Evolutionary conservation across 257 asterid species (phyloP), one percentile per base, ranked within the genome.

Genomic region (Henckelia pumila): DNA sequence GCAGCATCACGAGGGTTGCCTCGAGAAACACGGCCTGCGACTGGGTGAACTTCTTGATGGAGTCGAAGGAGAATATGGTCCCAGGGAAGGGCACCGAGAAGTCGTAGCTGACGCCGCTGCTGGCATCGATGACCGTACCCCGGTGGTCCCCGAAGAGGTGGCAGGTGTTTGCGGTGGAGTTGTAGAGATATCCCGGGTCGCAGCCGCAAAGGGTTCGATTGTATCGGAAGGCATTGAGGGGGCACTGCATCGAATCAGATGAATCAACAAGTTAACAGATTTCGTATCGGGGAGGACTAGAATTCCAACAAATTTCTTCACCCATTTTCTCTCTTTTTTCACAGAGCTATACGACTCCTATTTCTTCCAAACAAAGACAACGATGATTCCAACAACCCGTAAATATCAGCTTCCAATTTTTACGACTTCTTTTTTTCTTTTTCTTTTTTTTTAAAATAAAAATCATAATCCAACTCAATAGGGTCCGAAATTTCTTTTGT

Each of bases 21-120:
- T 93, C 97, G 17, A 93, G 85, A 61, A 93, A 88, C 64, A 86
- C 92, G 28, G 97, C 97, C 75, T 93, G 98, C 32, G 97, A 90
- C 69, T 88, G 96, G 0, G 97, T 90, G 69, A 93, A 81, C 85
- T 69, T 88, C 74, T 69, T 85, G 53, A 93, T 90, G 55, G 96
- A 77, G 59, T 93, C 90, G 73, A 90, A 90, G 55, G 85, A 73
- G 76, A 93, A 86, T 8, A 93, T 75, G 14, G 96, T 67, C 57
- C 53, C 81, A 32, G 96, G 97, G 72, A 88, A 90, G 24, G 76
- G 53, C 8, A 86, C 56, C 21, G 78, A 25, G 10, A 89, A 75
- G 57, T 75, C 76, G 76, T 40, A 81, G 69, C 84, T 86, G 59
- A 90, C 92, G 75, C 97, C 96, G 76, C 84, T 82, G 78, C 79